A percentile compares a stretch with the other conserved stretches of the same genome.
Conservation (phyloP, 345 rosid genomes). For the Moringa oleifera region DNA sequence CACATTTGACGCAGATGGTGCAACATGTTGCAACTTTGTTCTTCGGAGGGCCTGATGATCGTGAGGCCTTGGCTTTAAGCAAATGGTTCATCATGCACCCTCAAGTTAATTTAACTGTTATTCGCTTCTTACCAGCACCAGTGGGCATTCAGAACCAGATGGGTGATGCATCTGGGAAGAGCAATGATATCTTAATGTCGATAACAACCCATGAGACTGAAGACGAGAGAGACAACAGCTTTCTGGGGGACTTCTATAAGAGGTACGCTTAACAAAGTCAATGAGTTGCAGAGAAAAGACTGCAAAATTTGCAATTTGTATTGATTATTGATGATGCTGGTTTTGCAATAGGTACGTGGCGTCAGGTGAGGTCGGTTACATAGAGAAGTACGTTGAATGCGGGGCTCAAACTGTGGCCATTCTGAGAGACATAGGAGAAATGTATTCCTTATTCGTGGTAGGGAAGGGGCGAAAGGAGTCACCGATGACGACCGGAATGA, state of each 20-base stretch:
- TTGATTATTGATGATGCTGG: background rate
- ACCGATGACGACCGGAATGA: slow-evolving; percentile 52
- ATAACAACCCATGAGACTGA: slow-evolving; percentile 36
- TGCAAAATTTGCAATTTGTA: background rate
- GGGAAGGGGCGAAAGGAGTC: slow-evolving; percentile 52
- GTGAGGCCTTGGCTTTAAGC: slow-evolving; percentile 80
- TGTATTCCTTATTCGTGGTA: slow-evolving; percentile 57
- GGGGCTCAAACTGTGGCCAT: slow-evolving; percentile 43
- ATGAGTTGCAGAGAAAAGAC: background rate
- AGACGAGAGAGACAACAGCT: slow-evolving; percentile 40
- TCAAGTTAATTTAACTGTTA: slow-evolving; percentile 46
- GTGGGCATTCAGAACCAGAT: background rate
- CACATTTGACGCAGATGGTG: slow-evolving; percentile 34
- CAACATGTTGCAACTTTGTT: slow-evolving; percentile 67
- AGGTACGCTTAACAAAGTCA: slow-evolving; percentile 41
- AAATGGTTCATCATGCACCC: slow-evolving; percentile 43
- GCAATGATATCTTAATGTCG: slow-evolving; percentile 36
- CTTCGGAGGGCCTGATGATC: slow-evolving; percentile 88
- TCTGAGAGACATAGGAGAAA: slow-evolving; percentile 42
- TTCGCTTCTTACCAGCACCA: slow-evolving; percentile 35
- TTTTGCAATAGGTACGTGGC: slow-evolving; percentile 39
- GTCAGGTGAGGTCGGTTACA: slow-evolving; percentile 49
- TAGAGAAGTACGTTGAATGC: slow-evolving; percentile 42
- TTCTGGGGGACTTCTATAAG: slow-evolving; percentile 49
- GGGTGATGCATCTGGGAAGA: slow-evolving; percentile 4